Evolutionary conservation across 371 early-diverging fungal species (phyloP).

Genomic region (Mortierella sp.): DNA sequence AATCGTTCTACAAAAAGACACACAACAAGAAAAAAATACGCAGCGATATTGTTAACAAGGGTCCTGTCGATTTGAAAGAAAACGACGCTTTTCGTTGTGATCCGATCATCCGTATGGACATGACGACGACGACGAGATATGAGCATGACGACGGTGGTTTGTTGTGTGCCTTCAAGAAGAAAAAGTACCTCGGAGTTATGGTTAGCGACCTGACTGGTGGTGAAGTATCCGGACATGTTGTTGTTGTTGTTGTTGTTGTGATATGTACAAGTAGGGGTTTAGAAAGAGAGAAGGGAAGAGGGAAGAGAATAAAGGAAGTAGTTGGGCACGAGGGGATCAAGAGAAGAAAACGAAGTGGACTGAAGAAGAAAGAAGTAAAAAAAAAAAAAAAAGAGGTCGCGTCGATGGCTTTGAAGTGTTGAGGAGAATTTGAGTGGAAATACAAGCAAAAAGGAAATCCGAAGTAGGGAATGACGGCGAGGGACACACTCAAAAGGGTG

Average conservation of each 20-base stretch:
- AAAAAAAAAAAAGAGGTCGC: neutral
- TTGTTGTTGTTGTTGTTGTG: neutral
- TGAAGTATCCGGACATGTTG: conserved; percentile 37
- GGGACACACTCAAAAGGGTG: neutral
- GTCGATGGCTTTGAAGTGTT: conserved; percentile 1
- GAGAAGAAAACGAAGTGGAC: neutral
- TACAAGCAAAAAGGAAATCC: neutral
- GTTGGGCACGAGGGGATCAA: neutral
- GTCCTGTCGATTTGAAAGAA: too few relatives aligned
- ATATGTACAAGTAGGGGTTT: neutral
- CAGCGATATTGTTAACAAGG: neutral
- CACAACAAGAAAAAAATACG: neutral
- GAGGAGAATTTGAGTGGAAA: neutral
- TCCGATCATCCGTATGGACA: too few relatives aligned
- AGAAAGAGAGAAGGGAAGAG: neutral
- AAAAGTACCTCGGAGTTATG: conserved; percentile 41
- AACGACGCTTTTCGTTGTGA: neutral
- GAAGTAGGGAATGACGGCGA: neutral
- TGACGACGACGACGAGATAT: neutral
- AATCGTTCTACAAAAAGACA: conserved; percentile 68
- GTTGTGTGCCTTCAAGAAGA: too few relatives aligned
- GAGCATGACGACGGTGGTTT: neutral
- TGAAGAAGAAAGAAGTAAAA: neutral
- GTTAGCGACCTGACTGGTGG: conserved; percentile 31
- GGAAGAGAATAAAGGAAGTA: neutral